Evolutionary conservation across 129 eudicot species (phyloP), one percentile per base, ranked within the genome.

Genomic region (Pittosporum tobira): DNA sequence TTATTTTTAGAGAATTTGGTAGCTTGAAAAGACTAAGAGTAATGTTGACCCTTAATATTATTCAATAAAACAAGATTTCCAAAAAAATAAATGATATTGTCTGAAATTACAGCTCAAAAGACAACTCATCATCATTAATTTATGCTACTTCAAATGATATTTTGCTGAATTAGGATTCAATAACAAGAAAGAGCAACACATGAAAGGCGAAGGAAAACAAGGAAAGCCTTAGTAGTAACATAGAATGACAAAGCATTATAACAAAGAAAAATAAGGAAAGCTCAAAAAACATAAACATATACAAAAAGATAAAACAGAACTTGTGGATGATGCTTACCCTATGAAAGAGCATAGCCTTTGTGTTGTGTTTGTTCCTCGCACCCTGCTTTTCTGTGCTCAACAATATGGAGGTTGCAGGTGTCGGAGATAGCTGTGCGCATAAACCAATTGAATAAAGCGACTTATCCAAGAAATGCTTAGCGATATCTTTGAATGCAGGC

Each of bases 361-460:
- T 70, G 65, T 73, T 69, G 31, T 71, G 78, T 43, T 60, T 75
- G 57, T 78, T 75, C 63, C 69, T 69, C 55, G 77, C 84, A 72
- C 84, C 94, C 51, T 85, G 81, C 66, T 58, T 73, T 70, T 82
- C 95, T 2, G 74, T 62, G 75, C 84, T 90, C 61, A 90, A 36
- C 30, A 77, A 18, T 52, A 90, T 8, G 36, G 84, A 70, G 65
- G 94, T 67, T 9, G 76, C 63, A 21, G 82, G 47, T 28, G 74
- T 66, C 58, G 85, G 54, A 8, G 84, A 48, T 37, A 85, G 40
- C 55, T 75, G 75, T 29, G 94, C 65, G 61, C 64, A 70, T 49
- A 79, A 55, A 23, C 94, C 95, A 13, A 83, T 5, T 6, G 94
- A 73, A 75, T 67, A 82, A 40, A 78, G 71, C 48, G 97, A 85